Evolutionary conservation across 2,329 filamentous ascomycete genomes (phyloP).

Genomic region (Sclerotinia subarctica): DNA sequence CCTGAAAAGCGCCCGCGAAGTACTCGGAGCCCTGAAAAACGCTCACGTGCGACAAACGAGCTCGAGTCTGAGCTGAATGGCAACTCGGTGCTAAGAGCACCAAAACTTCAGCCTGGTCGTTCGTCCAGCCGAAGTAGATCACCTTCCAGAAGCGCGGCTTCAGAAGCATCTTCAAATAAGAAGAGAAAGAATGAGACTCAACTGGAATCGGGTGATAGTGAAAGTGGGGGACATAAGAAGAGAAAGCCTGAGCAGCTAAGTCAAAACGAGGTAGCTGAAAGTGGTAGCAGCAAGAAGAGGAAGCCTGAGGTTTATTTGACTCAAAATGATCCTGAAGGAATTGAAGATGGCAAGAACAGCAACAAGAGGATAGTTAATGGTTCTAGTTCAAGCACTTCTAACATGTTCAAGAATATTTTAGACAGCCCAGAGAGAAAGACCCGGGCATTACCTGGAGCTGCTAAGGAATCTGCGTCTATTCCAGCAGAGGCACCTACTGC

Average conservation of each 20-base stretch:
- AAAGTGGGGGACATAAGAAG: not conserved
- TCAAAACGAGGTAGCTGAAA: not conserved
- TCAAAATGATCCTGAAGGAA: constrained; percentile 30
- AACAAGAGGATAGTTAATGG: constrained; percentile 28
- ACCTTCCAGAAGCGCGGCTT: constrained; percentile 17
- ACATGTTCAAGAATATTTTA: constrained; percentile 36
- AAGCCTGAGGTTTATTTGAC: constrained; percentile 37
- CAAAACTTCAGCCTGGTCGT: constrained; percentile 9
- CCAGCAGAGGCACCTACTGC: constrained; percentile 27
- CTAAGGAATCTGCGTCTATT: constrained; percentile 1
- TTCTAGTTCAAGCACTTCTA: constrained; percentile 36
- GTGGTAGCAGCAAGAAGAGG: constrained; percentile 30
- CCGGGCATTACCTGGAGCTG: constrained; percentile 14
- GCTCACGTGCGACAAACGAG: not conserved
- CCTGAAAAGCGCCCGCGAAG: constrained; percentile 10
- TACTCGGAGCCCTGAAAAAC: constrained; percentile 19
- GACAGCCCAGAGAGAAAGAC: constrained; percentile 34
- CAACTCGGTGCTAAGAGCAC: constrained; percentile 12
- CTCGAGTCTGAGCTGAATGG: constrained; percentile 18
- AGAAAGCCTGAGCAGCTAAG: not conserved
- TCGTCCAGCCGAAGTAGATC: constrained; percentile 14
- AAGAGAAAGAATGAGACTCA: constrained; percentile 36
- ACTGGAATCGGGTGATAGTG: constrained; percentile 17
- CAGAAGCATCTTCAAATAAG: constrained; percentile 25
- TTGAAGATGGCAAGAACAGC: constrained; percentile 26